Evolutionary conservation across 106 monocot species (phyloP).

Genomic region (Cymbidium sinense): DNA sequence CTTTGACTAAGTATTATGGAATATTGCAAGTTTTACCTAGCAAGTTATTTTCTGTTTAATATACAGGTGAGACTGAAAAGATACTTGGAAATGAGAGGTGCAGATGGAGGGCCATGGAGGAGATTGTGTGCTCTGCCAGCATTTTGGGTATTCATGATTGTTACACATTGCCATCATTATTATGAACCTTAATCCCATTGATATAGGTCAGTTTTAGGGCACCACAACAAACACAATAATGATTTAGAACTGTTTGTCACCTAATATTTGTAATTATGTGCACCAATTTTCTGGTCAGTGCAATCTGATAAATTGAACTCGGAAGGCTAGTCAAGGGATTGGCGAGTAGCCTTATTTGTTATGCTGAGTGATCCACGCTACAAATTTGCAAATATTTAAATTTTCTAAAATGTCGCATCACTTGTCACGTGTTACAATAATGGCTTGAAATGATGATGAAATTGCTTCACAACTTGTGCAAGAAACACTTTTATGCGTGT

Average conservation of each 20-base stretch:
- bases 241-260: neutral
- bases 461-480: neutral
- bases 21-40: neutral
- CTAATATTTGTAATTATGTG: neutral
- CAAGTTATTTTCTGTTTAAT: neutral
- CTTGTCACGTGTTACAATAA: neutral
- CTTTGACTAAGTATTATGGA: neutral
- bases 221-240: neutral
- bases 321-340: neutral
- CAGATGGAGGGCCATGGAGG: constrained; percentile 99
- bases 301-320: neutral
- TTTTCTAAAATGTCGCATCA: neutral
- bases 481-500: neutral
- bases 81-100: constrained; percentile 99
- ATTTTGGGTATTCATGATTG: constrained; percentile 66
- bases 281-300: neutral
- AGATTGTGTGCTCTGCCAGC: constrained; percentile 96
- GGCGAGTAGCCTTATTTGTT: neutral
- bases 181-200: neutral
- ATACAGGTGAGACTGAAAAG: constrained; percentile 88
- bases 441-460: neutral
- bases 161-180: neutral
- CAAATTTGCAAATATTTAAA: neutral
- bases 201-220: neutral
- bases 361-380: neutral